Evolutionary conservation across 1,284 basidiomycete genomes (phyloP).

Genomic region (Cerioporus squamosus): DNA sequence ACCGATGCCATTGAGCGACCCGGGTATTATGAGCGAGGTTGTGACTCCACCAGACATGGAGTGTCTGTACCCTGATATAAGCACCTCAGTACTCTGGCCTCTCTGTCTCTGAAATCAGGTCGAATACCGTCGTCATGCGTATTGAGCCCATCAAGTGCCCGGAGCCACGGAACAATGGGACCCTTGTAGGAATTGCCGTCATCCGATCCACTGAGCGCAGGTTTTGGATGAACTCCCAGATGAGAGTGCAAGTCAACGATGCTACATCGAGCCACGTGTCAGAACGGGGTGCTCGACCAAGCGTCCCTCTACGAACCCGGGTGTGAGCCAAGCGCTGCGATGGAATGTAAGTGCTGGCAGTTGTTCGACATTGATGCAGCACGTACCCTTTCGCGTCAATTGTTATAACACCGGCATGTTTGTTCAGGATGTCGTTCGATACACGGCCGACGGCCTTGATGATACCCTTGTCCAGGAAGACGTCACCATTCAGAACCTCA

Average conservation of each 20-base stretch:
- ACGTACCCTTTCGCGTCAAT: constrained; percentile 34
- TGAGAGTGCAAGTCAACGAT: constrained; percentile 70
- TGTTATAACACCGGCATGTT: constrained; percentile 23
- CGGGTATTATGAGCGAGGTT: constrained; percentile 68
- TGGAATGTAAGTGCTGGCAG: not conserved
- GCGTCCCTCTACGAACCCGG: constrained; percentile 35
- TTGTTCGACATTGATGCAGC: not conserved
- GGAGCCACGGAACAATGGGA: constrained; percentile 53
- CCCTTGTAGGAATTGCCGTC: constrained; percentile 48
- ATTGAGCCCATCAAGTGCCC: constrained; percentile 54
- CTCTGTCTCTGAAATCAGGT: constrained; percentile 46
- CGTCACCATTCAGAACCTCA: constrained; percentile 39
- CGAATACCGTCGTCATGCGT: constrained; percentile 52
- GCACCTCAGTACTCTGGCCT: constrained; percentile 29
- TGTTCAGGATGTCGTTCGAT: constrained; percentile 5
- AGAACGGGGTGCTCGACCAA: not conserved
- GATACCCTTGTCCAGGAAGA: constrained; percentile 42
- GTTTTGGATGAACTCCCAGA: constrained; percentile 51
- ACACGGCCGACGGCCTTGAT: constrained; percentile 38
- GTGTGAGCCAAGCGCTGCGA: constrained; percentile 41
- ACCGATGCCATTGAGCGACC: constrained; percentile 62
- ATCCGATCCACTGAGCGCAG: constrained; percentile 37
- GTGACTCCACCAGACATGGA: constrained; percentile 60
- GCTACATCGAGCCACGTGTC: constrained; percentile 25
- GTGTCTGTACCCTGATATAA: constrained; percentile 25